A percentile compares a stretch with the other conserved stretches of the same genome.
Conservation (phyloP, 495 filamentous ascomycete genomes). For the Trichocladium antarcticum region DNA sequence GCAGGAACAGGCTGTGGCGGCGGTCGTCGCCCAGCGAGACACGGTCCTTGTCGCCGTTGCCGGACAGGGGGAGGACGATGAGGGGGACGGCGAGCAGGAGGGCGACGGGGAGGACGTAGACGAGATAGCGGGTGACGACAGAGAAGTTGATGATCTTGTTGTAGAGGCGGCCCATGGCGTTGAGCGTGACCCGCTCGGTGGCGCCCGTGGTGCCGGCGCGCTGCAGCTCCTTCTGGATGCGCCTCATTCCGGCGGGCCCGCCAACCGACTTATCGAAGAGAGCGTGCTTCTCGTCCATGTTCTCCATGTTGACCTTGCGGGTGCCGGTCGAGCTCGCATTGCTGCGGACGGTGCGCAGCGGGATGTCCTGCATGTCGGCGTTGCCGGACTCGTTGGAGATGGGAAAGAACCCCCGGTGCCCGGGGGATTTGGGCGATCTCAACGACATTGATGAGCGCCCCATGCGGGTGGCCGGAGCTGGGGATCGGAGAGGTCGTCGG, state of each 20-base stretch:
- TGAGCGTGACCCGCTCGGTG: constrained; percentile 51
- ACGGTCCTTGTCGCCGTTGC: constrained; percentile 23
- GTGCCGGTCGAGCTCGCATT: constrained; percentile 41
- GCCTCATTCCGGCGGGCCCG: constrained; percentile 44
- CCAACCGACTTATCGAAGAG: constrained; percentile 37
- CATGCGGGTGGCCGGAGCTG: background rate
- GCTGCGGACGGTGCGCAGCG: constrained; percentile 40
- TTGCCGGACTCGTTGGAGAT: constrained; percentile 17
- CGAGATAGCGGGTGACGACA: constrained; percentile 73
- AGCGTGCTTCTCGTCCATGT: constrained; percentile 28
- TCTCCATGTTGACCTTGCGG: constrained; percentile 30
- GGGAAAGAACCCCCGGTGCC: constrained; percentile 24
- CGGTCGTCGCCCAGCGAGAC: constrained; percentile 35
- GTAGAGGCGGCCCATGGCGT: constrained; percentile 78
- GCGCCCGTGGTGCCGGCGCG: constrained; percentile 44
- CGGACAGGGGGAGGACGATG: constrained; percentile 52
- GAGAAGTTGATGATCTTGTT: constrained; percentile 75
- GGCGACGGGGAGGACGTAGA: constrained; percentile 76
- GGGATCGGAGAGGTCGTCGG: background rate
- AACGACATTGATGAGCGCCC: constrained; percentile 18
- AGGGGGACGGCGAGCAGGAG: constrained; percentile 69
- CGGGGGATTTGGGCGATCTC: constrained; percentile 22
- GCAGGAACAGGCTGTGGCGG: constrained; percentile 49
- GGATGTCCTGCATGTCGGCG: constrained; percentile 38
- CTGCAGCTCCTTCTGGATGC: constrained; percentile 37